Evolutionary conservation across 1,284 basidiomycete genomes (phyloP), one percentile per base, ranked within the genome.

Genomic region (Ustilago curta): DNA sequence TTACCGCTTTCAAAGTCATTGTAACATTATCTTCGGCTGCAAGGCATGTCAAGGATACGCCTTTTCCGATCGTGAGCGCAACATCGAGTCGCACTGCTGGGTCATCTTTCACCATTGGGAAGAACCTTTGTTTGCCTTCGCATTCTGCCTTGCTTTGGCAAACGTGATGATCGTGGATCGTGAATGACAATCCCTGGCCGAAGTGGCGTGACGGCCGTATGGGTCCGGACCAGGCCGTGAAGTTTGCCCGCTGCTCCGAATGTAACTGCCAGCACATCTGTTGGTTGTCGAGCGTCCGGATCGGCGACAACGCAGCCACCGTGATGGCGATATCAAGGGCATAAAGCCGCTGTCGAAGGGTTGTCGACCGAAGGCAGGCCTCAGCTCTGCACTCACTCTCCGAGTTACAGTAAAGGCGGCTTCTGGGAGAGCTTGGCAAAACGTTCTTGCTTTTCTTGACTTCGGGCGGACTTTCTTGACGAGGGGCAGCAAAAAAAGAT

Each of bases 11-110:
- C 6, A 35, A 35, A 12, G 32, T 50, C 31, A n/a, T n/a, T n/a
- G n/a, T n/a, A n/a, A n/a, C n/a, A n/a, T n/a, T n/a, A 19, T 5
- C 31, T 37, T 19, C 50, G 19, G 32, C 21, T 21, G 47, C 31
- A 21, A 37, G 14, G 4, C 31, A 27, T 18, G 0, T n/a, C 25
- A 4, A 31, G 45, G 9, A 35, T 35, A 8, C 27, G 27, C 29
- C 25, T 12, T 48, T n/a, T 18, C 47, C 64, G 65, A 68, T 68
- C 59, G 59, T 49, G 58, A 49, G 44, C 16, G 43, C 37, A 58
- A 2, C 48, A 68, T 68, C 64, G 64, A 43, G n/a, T 8, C 27
- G 2, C 16, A 35, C 49, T 35, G 49, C 19, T 40, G n/a, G 35
- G 23, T 45, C 19, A 9, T 11, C 32, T 35, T 35, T 35, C 32